A percentile compares a stretch with the other conserved stretches of the same genome.
Conservation (phyloP, 192 early-diverging fungal genomes). For the Umbelopsis vinacea region DNA sequence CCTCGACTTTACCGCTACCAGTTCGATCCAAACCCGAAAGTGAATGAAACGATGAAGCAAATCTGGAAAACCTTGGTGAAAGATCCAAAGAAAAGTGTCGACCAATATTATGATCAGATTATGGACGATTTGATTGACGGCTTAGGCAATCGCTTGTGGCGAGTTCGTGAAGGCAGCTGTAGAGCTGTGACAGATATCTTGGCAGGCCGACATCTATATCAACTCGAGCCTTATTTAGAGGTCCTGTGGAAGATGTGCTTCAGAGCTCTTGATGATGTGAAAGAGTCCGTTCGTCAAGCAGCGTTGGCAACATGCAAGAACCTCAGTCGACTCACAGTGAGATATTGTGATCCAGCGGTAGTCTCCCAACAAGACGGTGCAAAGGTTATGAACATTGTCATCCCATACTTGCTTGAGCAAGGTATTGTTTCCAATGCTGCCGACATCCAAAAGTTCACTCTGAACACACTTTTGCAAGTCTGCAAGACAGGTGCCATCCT, state of each 20-base stretch:
- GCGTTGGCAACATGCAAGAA: constrained; percentile 82
- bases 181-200: constrained; percentile 76
- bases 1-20: constrained; percentile 88
- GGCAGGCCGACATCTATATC: constrained; percentile 66
- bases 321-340: constrained; percentile 80
- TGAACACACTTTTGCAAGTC: constrained; percentile 81
- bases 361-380: constrained; percentile 63
- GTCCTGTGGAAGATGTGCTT: constrained; percentile 91
- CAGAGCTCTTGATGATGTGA: constrained; percentile 91
- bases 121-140: constrained; percentile 78
- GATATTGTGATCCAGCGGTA: constrained; percentile 79
- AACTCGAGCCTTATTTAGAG: constrained; percentile 78
- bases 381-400: constrained; percentile 78
- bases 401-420: constrained; percentile 84
- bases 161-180: constrained; percentile 83
- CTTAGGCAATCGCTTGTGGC: constrained; percentile 83
- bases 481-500: constrained; percentile 77
- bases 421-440: constrained; percentile 82
- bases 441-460: constrained; percentile 84
- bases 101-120: constrained; percentile 81
- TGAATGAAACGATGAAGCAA: constrained; percentile 85
- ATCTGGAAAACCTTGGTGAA: constrained; percentile 86
- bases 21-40: constrained; percentile 90
- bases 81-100: constrained; percentile 69
- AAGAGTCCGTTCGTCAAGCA: constrained; percentile 85